Evolutionary conservation across 2,329 filamentous ascomycete species (phyloP).

Genomic region (Colletotrichum tropicale): DNA sequence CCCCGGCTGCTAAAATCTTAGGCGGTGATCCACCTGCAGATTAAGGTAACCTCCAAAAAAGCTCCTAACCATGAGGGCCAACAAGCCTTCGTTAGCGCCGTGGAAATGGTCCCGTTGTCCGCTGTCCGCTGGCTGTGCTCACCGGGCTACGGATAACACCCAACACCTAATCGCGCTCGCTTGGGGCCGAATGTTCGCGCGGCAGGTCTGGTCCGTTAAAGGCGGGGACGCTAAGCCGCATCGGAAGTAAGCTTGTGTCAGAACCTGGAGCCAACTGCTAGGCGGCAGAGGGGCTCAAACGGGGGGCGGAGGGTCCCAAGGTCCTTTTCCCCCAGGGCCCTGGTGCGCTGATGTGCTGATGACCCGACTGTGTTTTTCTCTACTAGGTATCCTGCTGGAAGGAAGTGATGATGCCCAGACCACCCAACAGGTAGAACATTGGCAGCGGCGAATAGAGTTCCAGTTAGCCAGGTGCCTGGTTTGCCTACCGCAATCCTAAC

Average conservation of each 20-base stretch:
- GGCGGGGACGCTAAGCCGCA: constrained; percentile 15
- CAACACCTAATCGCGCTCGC: background rate
- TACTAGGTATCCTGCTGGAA: background rate
- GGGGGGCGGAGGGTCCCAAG: background rate
- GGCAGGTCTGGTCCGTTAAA: background rate
- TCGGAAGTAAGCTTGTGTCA: constrained; percentile 20
- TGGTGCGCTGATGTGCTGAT: background rate
- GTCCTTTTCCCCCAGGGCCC: background rate
- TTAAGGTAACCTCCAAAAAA: background rate
- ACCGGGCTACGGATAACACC: background rate
- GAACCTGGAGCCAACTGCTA: constrained; percentile 1
- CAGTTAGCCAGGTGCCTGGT: background rate
- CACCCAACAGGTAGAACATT: background rate
- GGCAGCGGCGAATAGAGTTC: background rate
- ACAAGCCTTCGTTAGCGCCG: background rate
- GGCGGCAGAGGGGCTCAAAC: background rate
- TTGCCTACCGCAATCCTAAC: background rate
- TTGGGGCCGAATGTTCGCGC: background rate
- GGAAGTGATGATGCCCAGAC: background rate
- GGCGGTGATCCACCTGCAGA: background rate
- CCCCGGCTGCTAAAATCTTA: background rate
- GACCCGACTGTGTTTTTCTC: background rate
- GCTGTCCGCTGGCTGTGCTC: background rate
- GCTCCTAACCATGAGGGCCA: background rate
- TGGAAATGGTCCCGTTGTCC: background rate